Base-by-base conservation (phyloP, 768 basidiomycete species). In the Agaricus subrufescens region DNA sequence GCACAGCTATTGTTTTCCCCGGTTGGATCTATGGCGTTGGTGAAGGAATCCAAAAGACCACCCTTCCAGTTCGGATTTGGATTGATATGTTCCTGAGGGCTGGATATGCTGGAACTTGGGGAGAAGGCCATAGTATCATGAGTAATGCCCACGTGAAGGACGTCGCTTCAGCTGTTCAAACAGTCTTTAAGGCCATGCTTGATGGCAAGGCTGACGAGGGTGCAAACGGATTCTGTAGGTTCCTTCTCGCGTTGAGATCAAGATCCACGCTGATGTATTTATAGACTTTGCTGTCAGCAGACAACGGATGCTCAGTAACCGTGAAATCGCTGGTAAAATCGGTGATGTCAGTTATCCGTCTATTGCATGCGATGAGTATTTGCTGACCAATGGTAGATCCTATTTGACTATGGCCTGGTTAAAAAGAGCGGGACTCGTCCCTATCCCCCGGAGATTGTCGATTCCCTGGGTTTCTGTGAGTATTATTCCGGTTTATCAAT, bases 1-100 rank as follows among this genome's bases (percentile, higher is more conserved):
- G 77, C 37, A 78, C 78, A 3, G 73, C 76, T 44, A 74, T 78
- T 49, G 63, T 73, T 31, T 73, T 65, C 47, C 77, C 77, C 10
- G 70, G 62, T 25, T 69, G 74, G 69, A 73, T 79, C 1, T 79
- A 75, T 58, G 75, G 77, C 2, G 57, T 76, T 12, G 73, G 76
- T 14, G 63, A 73, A 66, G 75, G 73, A 39, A 60, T 75, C 29
- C 71, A 73, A 50, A 75, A 72, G 56, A 66, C 67, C 7, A 74
- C 74, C 2, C 15, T 65, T 4, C 70, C 72, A 58, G 59, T 78
- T 3, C 72, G 74, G 44, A 57, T 71, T 6, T 78, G 72, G 61
- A 51, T 73, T 34, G 60, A 63, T 42, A 64, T 73, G 55, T 66
- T 63, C 47, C 67, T 69, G 55, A 58, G 63, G 0, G 56, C 65